Percentiles rank a stretch among this genome's conserved stretches.
These are phyloP conservation scores for Ceratocystis colombiana DNA, from an alignment of 2,329 filamentous ascomycete genomes.

Conservation along the genomic window DNA sequence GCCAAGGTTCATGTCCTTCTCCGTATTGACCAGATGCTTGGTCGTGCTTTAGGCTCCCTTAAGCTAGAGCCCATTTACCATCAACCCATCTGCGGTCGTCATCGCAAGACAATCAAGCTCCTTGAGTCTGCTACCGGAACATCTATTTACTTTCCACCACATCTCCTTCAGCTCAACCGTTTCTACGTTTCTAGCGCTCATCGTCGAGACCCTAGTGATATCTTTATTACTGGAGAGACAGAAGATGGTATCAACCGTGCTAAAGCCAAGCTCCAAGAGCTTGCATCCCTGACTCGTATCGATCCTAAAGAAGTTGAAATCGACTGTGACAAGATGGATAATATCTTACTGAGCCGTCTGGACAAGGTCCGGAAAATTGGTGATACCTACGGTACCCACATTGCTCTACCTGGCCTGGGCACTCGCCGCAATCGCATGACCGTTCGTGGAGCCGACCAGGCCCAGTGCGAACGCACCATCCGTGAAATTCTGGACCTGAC, in stretches of 20 bases:
- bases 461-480: conserved; percentile 90
- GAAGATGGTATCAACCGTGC: conserved; percentile 75
- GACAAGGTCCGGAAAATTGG: conserved; percentile 98
- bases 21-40: conserved; percentile 88
- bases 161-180: conserved; percentile 83
- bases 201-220: conserved; percentile 73
- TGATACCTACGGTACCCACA: conserved; percentile 89
- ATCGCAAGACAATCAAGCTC: conserved; percentile 92
- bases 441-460: conserved; percentile 83
- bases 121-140: conserved; percentile 94
- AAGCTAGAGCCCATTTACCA: conserved; percentile 81
- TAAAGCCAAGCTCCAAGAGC: conserved; percentile 82
- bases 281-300: conserved; percentile 69
- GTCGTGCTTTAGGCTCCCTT: conserved; percentile 64
- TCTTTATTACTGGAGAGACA: conserved; percentile 88
- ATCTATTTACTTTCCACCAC: conserved; percentile 94
- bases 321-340: conserved; percentile 86
- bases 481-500: conserved; percentile 94
- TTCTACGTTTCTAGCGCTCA: conserved; percentile 76
- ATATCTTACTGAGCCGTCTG: conserved; percentile 76
- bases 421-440: conserved; percentile 75
- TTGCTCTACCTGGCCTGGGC: conserved; percentile 80
- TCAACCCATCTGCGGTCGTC: conserved; percentile 83
- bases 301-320: conserved; percentile 89
- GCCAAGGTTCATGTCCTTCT: conserved; percentile 93